Base-by-base conservation (phyloP, 306 rosid species). In the Vicia faba region DNA sequence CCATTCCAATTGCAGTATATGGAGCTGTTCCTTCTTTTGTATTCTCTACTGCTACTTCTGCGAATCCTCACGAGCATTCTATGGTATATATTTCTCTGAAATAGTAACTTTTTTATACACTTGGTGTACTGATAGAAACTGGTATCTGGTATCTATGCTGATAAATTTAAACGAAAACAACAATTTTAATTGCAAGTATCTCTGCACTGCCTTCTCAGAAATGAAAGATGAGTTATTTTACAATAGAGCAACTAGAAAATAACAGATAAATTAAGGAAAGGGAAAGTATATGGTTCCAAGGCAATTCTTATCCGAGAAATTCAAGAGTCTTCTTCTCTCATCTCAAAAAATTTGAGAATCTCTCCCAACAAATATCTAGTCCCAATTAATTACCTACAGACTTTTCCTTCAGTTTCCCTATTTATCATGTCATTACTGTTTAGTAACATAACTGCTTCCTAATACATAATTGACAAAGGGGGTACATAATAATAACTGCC, bases 41-140 rank as follows among this genome's bases (percentile, higher is more conserved):
- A 44, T 89, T 93, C 67, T 93, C 91, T 57, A 86, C 98, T 18
- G 98, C 98, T 51, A 93, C 98, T 71, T 93, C 92, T 63, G 93
- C 96, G 45, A 93, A 89, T 83, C 95, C 98, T 23, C 79, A 61
- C 4, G 90, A 88, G 75, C 98, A 93, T 76, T 93, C 91, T 66
- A 86, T 83, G 96, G 98, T 88, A 88, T 83, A 73, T 49, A 72
- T 66, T 70, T 60, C 55, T 74, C 16, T 48, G 51, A 54, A 59
- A 14, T 61, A 57, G 35, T 71, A 26, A 41, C 50, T 36, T 25
- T 63, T 63, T 20, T 36, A 26, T 74, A 71, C 64, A 50, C 28
- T 55, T 44, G 20, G 41, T 13, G 7, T 26, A 25, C 10, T 8
- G 26, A 48, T 20, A 20, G 23, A 20, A 20, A 20, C 23, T 20